Percentiles rank a stretch among this genome's conserved stretches.
Evolutionary conservation across 768 basidiomycete species (phyloP).

Genomic region (Hydnomerulius pinastri): DNA sequence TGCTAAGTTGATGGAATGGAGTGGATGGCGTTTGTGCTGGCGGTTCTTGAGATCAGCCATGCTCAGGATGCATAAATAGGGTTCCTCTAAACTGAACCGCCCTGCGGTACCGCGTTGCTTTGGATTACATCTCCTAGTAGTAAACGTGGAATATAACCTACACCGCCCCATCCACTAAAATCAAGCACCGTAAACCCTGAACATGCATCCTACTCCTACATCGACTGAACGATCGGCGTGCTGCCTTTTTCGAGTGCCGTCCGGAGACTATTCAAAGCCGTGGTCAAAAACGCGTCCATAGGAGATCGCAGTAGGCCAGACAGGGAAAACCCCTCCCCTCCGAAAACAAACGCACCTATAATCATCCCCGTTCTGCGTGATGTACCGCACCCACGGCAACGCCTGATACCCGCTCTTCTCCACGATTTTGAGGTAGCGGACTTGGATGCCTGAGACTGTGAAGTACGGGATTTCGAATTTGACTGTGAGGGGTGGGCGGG

Average conservation of each 20-base stretch:
- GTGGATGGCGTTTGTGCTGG: too few species aligned
- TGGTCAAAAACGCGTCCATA: too few species aligned
- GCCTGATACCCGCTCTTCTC: constrained; percentile 99
- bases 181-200: constrained; percentile 21
- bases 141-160: too few species aligned
- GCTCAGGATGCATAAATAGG: too few species aligned
- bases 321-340: too few species aligned
- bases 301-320: constrained; percentile 6
- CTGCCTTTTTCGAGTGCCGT: constrained; percentile 77
- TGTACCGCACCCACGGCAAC: constrained; percentile 93
- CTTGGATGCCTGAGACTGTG: constrained; percentile 96
- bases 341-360: constrained; percentile 79
- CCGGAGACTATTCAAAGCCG: constrained; percentile 70
- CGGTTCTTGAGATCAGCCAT: too few species aligned
- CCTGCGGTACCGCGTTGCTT: too few species aligned
- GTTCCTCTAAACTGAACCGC: too few species aligned
- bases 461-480: constrained; percentile 99
- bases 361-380: constrained; percentile 90
- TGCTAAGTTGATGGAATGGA: too few species aligned
- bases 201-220: constrained; percentile 24
- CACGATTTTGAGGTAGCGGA: constrained; percentile 96
- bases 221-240: constrained; percentile 50
- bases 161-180: constrained; percentile 27
- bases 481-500: constrained; percentile 93
- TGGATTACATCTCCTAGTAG: too few species aligned